These are phyloP conservation scores for Cryptosporidium felis DNA, from an alignment of 169 alveolate genomes.

Conservation along the genomic window DNA sequence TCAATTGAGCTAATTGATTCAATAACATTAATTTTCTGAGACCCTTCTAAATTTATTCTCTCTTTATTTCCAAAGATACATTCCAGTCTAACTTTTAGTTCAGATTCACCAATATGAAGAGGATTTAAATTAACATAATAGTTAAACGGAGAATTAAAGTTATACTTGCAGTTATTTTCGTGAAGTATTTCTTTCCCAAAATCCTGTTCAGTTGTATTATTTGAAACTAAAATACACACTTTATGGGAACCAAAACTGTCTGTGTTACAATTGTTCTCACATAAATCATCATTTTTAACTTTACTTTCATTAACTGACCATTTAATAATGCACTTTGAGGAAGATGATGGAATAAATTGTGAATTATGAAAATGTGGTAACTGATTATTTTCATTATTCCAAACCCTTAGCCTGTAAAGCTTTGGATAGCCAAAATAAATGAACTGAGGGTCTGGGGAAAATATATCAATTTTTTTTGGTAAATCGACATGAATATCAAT, in stretches of 20 bases:
- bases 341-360: slow-evolving; percentile 19
- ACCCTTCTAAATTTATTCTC: background rate
- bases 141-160: background rate
- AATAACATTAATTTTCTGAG: slow-evolving; percentile 6
- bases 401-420: background rate
- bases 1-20: background rate
- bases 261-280: background rate
- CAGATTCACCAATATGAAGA: background rate
- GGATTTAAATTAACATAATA: slow-evolving; percentile 6
- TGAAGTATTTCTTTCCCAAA: background rate
- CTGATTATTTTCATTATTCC: background rate
- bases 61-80: slow-evolving; percentile 14
- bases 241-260: background rate
- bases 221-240: background rate
- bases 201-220: background rate
- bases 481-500: slow-evolving; percentile 37
- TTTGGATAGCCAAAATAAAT: slow-evolving; percentile 32
- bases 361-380: slow-evolving; percentile 4
- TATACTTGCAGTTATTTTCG: background rate
- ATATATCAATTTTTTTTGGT: slow-evolving; percentile 13
- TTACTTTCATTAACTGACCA: slow-evolving; percentile 12
- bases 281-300: no score
- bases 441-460: slow-evolving; percentile 3
- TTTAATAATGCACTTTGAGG: background rate
- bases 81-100: background rate